Percentiles rank a stretch among this genome's conserved stretches.
These are phyloP conservation scores for Phytophthora pseudosyringae DNA, from an alignment of 352 stramenopile genomes.

Conservation along the genomic window DNA sequence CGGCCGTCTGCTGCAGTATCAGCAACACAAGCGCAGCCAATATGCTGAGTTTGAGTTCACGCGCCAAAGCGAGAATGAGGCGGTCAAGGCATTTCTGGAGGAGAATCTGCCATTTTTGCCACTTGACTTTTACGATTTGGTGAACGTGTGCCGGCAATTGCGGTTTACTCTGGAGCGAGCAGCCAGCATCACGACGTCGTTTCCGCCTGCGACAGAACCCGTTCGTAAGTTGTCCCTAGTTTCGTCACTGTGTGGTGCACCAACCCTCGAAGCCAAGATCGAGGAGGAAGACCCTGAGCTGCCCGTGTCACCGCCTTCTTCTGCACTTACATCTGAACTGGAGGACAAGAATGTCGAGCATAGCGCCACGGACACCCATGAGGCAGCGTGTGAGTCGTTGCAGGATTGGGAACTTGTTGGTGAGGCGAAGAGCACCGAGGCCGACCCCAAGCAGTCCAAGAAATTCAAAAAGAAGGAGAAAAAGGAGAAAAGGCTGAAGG, in stretches of 20 bases:
- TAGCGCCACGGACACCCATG: slow-evolving; percentile 8
- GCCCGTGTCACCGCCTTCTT: slow-evolving; percentile 25
- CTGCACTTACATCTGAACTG: slow-evolving; percentile 10
- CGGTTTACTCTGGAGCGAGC: slow-evolving; percentile 50
- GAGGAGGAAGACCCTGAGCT: slow-evolving; percentile 38
- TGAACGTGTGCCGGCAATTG: slow-evolving; percentile 67
- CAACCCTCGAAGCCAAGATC: slow-evolving; percentile 24
- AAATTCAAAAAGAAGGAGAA: slow-evolving; percentile 37
- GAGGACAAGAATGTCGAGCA: slow-evolving; percentile 24
- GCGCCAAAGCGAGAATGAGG: slow-evolving; percentile 60
- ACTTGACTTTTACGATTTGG: slow-evolving; percentile 80
- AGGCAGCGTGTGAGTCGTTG: slow-evolving; percentile 24
- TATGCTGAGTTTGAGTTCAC: slow-evolving; percentile 61
- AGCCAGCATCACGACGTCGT: slow-evolving; percentile 32
- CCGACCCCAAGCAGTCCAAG: slow-evolving; percentile 23
- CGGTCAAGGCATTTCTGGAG: slow-evolving; percentile 56
- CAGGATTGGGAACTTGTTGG: slow-evolving; percentile 37
- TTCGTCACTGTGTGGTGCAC: slow-evolving; percentile 40
- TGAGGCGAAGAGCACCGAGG: slow-evolving; percentile 22
- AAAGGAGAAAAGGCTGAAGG: slow-evolving; percentile 35
- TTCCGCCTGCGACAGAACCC: slow-evolving; percentile 12
- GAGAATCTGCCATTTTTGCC: slow-evolving; percentile 77
- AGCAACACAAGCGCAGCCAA: slow-evolving; percentile 73
- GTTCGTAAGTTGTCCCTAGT: slow-evolving; percentile 38
- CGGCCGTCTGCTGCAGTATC: slow-evolving; percentile 54